Conservation (phyloP, 2,329 filamentous ascomycete genomes). For the Arthrocladium fulminans region DNA sequence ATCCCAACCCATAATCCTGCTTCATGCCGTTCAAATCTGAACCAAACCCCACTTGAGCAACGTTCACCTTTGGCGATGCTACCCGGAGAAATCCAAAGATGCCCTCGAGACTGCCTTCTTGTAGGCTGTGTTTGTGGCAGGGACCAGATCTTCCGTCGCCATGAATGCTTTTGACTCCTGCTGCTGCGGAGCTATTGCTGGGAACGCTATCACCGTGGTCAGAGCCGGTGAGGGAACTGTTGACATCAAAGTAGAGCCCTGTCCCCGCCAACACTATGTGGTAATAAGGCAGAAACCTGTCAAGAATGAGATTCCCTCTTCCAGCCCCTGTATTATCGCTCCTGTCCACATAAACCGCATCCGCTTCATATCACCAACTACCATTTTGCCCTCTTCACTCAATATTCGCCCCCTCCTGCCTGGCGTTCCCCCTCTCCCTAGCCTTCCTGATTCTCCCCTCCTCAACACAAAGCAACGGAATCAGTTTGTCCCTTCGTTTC, state of each 20-base stretch:
- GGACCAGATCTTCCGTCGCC: too few relatives aligned
- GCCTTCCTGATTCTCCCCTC: neutral
- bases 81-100: neutral
- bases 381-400: neutral
- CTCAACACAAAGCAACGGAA: slow-evolving; percentile 8
- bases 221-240: too few relatives aligned
- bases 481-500: neutral
- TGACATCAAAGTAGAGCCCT: too few relatives aligned
- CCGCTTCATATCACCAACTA: neutral
- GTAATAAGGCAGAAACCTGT: too few relatives aligned
- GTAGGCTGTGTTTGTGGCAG: too few relatives aligned
- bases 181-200: neutral
- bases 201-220: too few relatives aligned
- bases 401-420: neutral
- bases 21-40: slow-evolving; percentile 2
- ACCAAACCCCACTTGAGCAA: neutral
- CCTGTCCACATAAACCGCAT: neutral
- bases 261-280: too few relatives aligned
- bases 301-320: too few relatives aligned
- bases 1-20: slow-evolving; percentile 5
- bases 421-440: neutral
- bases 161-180: neutral
- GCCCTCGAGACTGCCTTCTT: neutral
- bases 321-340: neutral
- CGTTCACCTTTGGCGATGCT: neutral